Base-by-base conservation (phyloP, 306 rosid species). In the Rosa persica region DNA sequence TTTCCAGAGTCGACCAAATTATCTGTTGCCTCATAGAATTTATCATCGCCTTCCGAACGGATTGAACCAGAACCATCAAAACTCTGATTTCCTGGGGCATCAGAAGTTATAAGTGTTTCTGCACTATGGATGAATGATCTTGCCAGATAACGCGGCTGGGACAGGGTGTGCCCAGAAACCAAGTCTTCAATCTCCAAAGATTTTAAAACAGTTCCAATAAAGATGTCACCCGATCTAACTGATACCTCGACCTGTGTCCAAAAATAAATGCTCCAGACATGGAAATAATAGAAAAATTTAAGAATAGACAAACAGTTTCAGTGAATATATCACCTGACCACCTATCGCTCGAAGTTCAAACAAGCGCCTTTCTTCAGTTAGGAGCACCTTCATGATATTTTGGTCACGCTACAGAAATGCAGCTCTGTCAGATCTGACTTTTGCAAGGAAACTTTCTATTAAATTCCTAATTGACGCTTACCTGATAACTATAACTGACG, bases 291-390 rank as follows among this genome's bases (percentile, higher is more conserved):
- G 49, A 77, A 78, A 61, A 76, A 39, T 19, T 54, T 40, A 12
- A 61, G 38, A 55, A 11, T 15, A 38, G 20, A 58, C 36, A 57
- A 69, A 13, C 4, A 34, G 38, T 20, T 27, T 51, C 34, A 13
- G 36, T 16, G 49, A 49, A 43, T 52, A 74, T 72, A 65, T 81
- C 83, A 95, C 99, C 97, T 87, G 98, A 75, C 99, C 99, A 80
- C 99, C 99, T 74, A 89, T 88, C 72, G 98, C 99, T 69, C 99
- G 93, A 89, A 95, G 88, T 84, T 95, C 98, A 86, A 95, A 90
- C 73, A 93, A 89, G 36, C 70, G 85, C 61, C 74, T 85, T 88
- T 95, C 99, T 85, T 91, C 86, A 75, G 87, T 81, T 78, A 88
- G 90, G 76, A 95, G 98, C 83, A 95, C 96, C 85, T 91, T 87